These are phyloP conservation scores for Forsythia suspensa DNA, from an alignment of 257 asterid species.

Conservation along the genomic window DNA sequence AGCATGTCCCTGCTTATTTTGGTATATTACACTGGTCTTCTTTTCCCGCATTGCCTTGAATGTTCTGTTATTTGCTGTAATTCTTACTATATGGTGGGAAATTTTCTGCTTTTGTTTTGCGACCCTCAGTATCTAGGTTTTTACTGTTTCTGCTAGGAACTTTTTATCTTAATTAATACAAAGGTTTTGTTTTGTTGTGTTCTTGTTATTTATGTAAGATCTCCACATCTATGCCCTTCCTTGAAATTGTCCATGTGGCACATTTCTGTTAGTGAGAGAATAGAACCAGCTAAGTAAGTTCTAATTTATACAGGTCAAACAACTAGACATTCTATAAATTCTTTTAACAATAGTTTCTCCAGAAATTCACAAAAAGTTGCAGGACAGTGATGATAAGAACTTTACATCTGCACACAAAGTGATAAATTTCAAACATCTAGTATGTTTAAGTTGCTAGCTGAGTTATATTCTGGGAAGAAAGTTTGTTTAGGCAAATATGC, in stretches of 20 bases:
- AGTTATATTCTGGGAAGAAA: too few species aligned
- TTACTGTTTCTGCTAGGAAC: conserved; percentile 4
- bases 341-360: background rate
- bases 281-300: background rate
- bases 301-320: background rate
- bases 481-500: background rate
- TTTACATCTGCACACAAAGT: background rate
- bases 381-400: background rate
- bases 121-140: background rate
- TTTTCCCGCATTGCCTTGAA: background rate
- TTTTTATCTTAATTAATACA: background rate
- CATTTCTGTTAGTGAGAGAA: background rate
- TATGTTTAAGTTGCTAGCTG: background rate
- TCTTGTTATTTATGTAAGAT: background rate
- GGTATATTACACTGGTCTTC: background rate
- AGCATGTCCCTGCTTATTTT: background rate
- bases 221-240: background rate
- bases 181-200: background rate
- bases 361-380: background rate
- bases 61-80: conserved; percentile 4
- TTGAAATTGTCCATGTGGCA: background rate
- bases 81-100: conserved; percentile 15
- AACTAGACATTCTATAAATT: background rate
- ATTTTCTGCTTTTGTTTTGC: background rate
- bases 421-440: background rate